A percentile compares a stretch with the other conserved stretches of the same genome.
Conservation (phyloP, 257 asterid species). For the Galeopsis tetrahit region DNA sequence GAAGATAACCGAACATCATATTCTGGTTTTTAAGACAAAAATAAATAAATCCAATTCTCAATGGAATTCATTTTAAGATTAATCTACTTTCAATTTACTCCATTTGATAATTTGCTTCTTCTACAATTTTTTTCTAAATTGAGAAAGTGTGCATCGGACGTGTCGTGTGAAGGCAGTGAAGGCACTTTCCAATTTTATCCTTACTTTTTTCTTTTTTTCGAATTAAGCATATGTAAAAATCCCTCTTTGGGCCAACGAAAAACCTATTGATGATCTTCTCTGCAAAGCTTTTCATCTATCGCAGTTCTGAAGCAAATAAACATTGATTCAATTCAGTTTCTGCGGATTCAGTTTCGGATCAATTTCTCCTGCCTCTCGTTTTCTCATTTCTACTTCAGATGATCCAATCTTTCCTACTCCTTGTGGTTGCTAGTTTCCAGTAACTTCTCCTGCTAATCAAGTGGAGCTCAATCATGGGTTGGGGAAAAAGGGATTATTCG, state of each 20-base stretch:
- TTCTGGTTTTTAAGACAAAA: neutral
- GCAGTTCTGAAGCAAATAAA: neutral
- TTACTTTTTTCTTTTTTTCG: neutral
- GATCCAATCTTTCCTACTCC: neutral
- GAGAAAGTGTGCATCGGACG: too few relatives aligned
- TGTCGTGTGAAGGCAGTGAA: too few relatives aligned
- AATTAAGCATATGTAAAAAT: conserved; percentile 1
- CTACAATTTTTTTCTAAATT: too few relatives aligned
- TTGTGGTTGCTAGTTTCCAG: neutral
- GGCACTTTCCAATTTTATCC: neutral
- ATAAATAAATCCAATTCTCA: neutral
- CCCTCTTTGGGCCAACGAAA: conserved; percentile 14
- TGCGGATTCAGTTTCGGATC: neutral
- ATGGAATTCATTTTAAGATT: neutral
- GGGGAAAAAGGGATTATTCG: neutral
- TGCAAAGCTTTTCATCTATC: neutral
- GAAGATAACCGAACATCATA: neutral
- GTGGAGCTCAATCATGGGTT: neutral
- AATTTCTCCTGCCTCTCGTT: neutral
- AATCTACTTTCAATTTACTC: too few relatives aligned
- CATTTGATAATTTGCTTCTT: too few relatives aligned
- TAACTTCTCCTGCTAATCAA: conserved; percentile 7
- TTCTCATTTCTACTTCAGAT: neutral
- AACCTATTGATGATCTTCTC: conserved; percentile 25
- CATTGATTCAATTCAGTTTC: neutral